Base-by-base conservation (phyloP, 2,329 filamentous ascomycete species). In the Penicillium palitans region DNA sequence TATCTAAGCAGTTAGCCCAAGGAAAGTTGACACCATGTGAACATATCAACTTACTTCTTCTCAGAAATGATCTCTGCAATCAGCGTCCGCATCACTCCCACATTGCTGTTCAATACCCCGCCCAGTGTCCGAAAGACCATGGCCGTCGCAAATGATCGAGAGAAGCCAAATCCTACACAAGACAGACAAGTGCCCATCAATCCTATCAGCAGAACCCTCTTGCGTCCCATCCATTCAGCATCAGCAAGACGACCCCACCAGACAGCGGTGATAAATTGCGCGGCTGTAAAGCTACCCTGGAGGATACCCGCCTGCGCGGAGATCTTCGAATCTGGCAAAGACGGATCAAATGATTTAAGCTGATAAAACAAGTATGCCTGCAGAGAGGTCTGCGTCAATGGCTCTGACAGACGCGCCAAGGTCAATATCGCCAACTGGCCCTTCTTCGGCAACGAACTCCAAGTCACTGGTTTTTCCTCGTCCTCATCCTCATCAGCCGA, bases 281-380 rank as follows among this genome's bases (percentile, higher is more conserved):
- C 88, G 0, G 87, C 88, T 0, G 90, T 93, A 70, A 96, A 96
- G 40, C 87, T 87, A 13, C 89, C 90, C 48, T 90, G 86, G 25
- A 96, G 79, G 2, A 96, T 77, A 40, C 91, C 91, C 1, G 90
- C 89, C 72, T 95, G 91, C 21, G 83, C 81, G 0, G 91, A 85
- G 64, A 96, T 92, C 2, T 83, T 86, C 2, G 81, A 81, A 54
- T 87, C 83, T 2, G 83, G 76, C 21, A 82, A 72, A 24, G 75
- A 80, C 3, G 80, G 80, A 25, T 90, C 81, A 66, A 96, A 93
- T 58, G 88, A 93, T 66, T 86, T 87, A n/a, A 96, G 83, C 73
- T 95, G 90, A 74, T 93, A 96, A 76, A 91, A 96, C 80, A 96
- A 87, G 74, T 96, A 96, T 2, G 89, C 84, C 74, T 89, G 84